A percentile compares a stretch with the other conserved stretches of the same genome.
Evolutionary conservation across 306 rosid species (phyloP).

Genomic region (Bauhinia variegata): DNA sequence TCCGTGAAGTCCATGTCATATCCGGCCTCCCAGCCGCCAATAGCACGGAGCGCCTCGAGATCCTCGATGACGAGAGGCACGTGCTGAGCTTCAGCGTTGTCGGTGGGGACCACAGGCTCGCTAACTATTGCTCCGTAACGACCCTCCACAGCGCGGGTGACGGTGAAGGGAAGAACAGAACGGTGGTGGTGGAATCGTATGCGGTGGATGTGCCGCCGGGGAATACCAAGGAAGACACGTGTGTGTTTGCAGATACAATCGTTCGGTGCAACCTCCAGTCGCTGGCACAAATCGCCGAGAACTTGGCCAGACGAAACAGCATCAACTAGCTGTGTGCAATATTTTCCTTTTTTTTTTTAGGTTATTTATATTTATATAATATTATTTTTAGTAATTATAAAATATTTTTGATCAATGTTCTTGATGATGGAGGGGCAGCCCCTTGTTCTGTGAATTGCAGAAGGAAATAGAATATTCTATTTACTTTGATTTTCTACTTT

Average conservation of each 20-base stretch:
- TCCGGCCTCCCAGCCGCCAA: conserved; percentile 89
- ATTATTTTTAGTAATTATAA: not conserved
- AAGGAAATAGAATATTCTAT: too few species aligned
- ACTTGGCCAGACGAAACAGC: conserved; percentile 41
- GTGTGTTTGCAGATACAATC: conserved; percentile 80
- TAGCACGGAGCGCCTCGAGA: conserved; percentile 91
- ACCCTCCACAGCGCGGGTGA: conserved; percentile 60
- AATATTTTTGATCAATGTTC: too few species aligned
- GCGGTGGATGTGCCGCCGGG: conserved; percentile 96
- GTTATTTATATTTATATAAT: not conserved
- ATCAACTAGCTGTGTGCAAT: conserved; percentile 21
- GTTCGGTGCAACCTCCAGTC: conserved; percentile 95
- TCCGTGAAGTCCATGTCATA: conserved; percentile 77
- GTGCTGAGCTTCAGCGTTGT: conserved; percentile 88
- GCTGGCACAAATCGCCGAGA: conserved; percentile 76
- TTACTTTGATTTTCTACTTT: too few species aligned
- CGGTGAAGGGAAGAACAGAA: conserved; percentile 45
- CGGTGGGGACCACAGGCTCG: conserved; percentile 90
- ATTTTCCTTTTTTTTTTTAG: not conserved
- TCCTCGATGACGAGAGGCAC: conserved; percentile 90
- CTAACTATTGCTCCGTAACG: conserved; percentile 83
- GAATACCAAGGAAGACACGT: conserved; percentile 83
- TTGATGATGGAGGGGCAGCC: too few species aligned
- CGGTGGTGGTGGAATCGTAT: conserved; percentile 87
- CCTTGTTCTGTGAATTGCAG: too few species aligned